Evolutionary conservation across 225 moss, liverwort and hornwort species (phyloP), one percentile per base, ranked within the genome.

Genomic region (Anthoceros angustus): DNA sequence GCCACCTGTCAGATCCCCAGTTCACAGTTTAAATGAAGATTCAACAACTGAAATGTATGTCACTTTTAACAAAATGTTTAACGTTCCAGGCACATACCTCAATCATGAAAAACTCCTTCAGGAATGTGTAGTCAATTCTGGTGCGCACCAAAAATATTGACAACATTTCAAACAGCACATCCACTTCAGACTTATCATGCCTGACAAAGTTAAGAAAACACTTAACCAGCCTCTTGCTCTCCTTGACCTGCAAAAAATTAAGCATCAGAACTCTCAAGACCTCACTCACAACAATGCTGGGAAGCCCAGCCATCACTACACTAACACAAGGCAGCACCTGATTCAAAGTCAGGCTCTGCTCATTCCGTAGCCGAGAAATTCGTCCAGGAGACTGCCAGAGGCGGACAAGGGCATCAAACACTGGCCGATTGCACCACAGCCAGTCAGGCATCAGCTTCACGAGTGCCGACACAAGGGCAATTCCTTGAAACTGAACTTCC

Each of bases 81-180:
- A 9, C 23, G 55, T 60, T 60, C 8, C 55, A 16, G 55, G 4
- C 32, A 32, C 1, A 41, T 64, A 94, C 94, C 89, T 89, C 98
- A 71, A 98, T 79, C 98, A 98, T 98, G 78, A 89, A 98, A 45
- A 86, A 98, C 73, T 89, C 98, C 74, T 98, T 98, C 73, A 98
- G 75, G 62, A 98, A 98, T 42, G 98, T 98, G 70, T 98, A 98
- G 69, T 98, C 98, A 62, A 98, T 92, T 11, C 98, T 82, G 45
- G 98, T 98, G 74, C 87, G 89, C 62, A 98, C 87, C 74, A 98
- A 84, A 77, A 98, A 98, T 62, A 98, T 98, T 66, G 98, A 92
- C 42, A 98, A 85, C 92, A 98, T 98, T 70, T 98, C 98, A 67
- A 98, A 98, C 45, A 98, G 86, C n/a, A 98, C 92, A 73, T 87